These are phyloP conservation scores for Cladorrhinum samala DNA, from an alignment of 495 filamentous ascomycete genomes.

Conservation along the genomic window DNA sequence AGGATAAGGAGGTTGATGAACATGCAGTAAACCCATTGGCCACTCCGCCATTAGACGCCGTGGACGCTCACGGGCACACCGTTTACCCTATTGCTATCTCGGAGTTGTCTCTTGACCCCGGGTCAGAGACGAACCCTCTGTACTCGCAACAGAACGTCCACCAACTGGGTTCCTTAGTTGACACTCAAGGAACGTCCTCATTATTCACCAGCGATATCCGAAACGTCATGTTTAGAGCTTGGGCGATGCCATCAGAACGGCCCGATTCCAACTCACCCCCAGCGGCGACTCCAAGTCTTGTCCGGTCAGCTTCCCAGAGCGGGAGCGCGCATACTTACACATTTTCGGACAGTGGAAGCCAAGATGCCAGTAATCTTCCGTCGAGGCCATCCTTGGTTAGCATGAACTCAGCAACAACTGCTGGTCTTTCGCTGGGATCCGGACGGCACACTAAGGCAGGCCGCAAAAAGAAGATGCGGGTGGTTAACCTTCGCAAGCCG, in stretches of 20 bases:
- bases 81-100: conserved; percentile 68
- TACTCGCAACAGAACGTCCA: conserved; percentile 89
- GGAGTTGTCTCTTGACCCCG: conserved; percentile 66
- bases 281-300: conserved; percentile 48
- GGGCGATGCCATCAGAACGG: conserved; percentile 75
- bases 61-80: conserved; percentile 68
- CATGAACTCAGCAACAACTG: conserved; percentile 46
- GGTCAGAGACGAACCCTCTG: conserved; percentile 68
- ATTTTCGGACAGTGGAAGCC: conserved; percentile 50
- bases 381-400: conserved; percentile 42
- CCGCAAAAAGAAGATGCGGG: conserved; percentile 83
- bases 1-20: conserved; percentile 42
- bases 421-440: conserved; percentile 58
- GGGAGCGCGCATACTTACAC: conserved; percentile 56
- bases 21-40: conserved; percentile 69
- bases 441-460: conserved; percentile 61
- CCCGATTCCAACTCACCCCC: conserved; percentile 53
- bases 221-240: conserved; percentile 84
- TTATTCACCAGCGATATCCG: conserved; percentile 77
- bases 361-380: conserved; percentile 40
- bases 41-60: conserved; percentile 69
- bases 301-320: conserved; percentile 55
- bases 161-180: conserved; percentile 65
- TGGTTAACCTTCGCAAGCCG: conserved; percentile 74
- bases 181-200: conserved; percentile 81